Conservation (phyloP, 2,329 filamentous ascomycete genomes). For the Talaromyces sp. region DNA sequence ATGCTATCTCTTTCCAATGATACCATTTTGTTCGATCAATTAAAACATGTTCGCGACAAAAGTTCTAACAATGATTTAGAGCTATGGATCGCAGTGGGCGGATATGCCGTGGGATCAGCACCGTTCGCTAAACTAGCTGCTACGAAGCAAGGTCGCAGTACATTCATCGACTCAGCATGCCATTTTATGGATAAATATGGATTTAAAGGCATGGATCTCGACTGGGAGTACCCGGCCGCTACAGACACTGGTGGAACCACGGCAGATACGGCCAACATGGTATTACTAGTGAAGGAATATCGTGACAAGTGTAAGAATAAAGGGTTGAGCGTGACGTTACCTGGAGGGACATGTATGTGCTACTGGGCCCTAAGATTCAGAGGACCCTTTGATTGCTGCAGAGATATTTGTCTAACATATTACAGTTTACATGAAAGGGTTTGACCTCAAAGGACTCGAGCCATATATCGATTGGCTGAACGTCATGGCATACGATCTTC, state of each 20-base stretch:
- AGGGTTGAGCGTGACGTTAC: constrained; percentile 12
- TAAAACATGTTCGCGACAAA: constrained; percentile 30
- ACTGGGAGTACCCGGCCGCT: constrained; percentile 22
- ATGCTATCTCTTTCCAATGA: constrained; percentile 24
- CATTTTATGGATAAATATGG: constrained; percentile 21
- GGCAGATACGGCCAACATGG: constrained; percentile 11
- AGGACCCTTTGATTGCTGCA: not conserved
- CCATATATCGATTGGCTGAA: constrained; percentile 17
- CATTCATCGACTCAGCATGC: constrained; percentile 16
- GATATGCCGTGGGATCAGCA: constrained; percentile 15
- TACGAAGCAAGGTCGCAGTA: constrained; percentile 6
- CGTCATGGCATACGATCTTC: constrained; percentile 18
- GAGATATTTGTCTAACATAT: not conserved
- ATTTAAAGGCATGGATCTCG: constrained; percentile 23
- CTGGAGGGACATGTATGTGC: constrained; percentile 13
- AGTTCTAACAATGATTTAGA: constrained; percentile 23
- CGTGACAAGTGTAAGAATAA: constrained; percentile 13
- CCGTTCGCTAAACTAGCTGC: constrained; percentile 16
- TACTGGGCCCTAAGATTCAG: not conserved
- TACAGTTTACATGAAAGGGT: constrained; percentile 20
- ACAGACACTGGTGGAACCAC: constrained; percentile 5
- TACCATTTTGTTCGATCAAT: constrained; percentile 19
- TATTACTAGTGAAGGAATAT: constrained; percentile 13
- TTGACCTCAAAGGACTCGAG: constrained; percentile 22
- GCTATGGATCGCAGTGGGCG: constrained; percentile 27